Percentiles rank a stretch among this genome's conserved stretches.
phyloP scores from a whole-genome alignment of 169 alveolate species.

The Eimeria falciformis region DNA sequence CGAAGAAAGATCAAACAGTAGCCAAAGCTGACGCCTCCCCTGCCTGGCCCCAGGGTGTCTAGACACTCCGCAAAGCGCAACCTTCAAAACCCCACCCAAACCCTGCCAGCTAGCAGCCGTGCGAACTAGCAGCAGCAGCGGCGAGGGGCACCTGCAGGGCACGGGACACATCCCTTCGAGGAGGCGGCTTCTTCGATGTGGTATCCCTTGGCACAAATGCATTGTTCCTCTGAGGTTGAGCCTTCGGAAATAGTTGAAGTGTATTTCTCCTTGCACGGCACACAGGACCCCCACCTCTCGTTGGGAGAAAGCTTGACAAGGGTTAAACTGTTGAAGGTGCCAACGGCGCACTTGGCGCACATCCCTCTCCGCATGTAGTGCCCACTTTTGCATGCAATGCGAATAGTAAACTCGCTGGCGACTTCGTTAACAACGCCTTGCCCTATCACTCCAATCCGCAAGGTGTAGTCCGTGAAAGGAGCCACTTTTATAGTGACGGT shows the following conservation, averaged over 20 bases:
- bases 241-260: slow-evolving; percentile 78
- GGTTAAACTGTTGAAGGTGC: slow-evolving; percentile 84
- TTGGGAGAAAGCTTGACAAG: slow-evolving; percentile 76
- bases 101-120: background rate
- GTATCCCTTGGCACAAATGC: slow-evolving; percentile 86
- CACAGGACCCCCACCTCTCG: slow-evolving; percentile 77
- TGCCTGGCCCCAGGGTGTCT: too few relatives aligned
- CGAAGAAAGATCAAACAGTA: background rate
- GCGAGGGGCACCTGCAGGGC: slow-evolving; percentile 62
- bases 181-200: slow-evolving; percentile 61
- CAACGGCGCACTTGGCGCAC: slow-evolving; percentile 84
- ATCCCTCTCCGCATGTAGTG: slow-evolving; percentile 70
- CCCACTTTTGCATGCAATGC: slow-evolving; percentile 82
- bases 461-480: background rate
- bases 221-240: slow-evolving; percentile 81
- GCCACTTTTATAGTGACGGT: slow-evolving; percentile 42
- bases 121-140: background rate
- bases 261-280: background rate
- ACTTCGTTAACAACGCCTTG: slow-evolving; percentile 78
- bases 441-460: slow-evolving; percentile 64
- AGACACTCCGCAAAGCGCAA: too few relatives aligned
- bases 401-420: slow-evolving; percentile 38
- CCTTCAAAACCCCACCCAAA: background rate
- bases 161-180: slow-evolving; percentile 48
- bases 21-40: background rate